Conservation (phyloP, 164 flowering plant genomes). For the Berberis vulgaris region DNA sequence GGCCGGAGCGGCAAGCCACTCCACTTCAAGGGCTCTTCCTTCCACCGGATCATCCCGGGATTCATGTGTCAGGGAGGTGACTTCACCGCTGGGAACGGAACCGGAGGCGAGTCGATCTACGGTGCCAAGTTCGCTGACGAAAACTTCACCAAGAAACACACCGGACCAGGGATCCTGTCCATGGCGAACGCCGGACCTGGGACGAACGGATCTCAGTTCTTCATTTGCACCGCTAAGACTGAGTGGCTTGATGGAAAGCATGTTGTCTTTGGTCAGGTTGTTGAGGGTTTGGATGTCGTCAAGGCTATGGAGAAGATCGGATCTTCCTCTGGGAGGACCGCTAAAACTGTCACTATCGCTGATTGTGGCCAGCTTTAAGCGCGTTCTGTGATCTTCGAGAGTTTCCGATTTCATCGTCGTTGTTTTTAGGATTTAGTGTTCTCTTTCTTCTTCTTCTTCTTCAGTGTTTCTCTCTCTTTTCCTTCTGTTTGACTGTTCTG, state of each 20-base stretch:
- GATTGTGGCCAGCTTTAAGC: too few relatives aligned
- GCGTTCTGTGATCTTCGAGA: too few relatives aligned
- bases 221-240: conserved; percentile 47
- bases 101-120: conserved; percentile 44
- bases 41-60: conserved; percentile 68
- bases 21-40: conserved; percentile 63
- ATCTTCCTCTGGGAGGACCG: not conserved
- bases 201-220: conserved; percentile 58
- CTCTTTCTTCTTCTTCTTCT: too few relatives aligned
- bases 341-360: not conserved
- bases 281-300: conserved; percentile 52
- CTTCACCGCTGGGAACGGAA: conserved; percentile 38
- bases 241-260: conserved; percentile 60
- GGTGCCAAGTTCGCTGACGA: conserved; percentile 41
- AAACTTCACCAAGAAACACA: conserved; percentile 45
- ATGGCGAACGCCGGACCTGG: conserved; percentile 58
- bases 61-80: conserved; percentile 82
- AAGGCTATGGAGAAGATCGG: conserved; percentile 32
- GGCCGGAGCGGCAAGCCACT: conserved; percentile 60
- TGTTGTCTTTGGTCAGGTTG: conserved; percentile 53
- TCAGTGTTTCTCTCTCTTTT: too few relatives aligned
- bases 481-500: too few relatives aligned
- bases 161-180: conserved; percentile 51
- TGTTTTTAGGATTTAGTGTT: too few relatives aligned
- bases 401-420: too few relatives aligned